Base-by-base conservation (phyloP, 2,329 filamentous ascomycete species). In the Exophiala spinifera region DNA sequence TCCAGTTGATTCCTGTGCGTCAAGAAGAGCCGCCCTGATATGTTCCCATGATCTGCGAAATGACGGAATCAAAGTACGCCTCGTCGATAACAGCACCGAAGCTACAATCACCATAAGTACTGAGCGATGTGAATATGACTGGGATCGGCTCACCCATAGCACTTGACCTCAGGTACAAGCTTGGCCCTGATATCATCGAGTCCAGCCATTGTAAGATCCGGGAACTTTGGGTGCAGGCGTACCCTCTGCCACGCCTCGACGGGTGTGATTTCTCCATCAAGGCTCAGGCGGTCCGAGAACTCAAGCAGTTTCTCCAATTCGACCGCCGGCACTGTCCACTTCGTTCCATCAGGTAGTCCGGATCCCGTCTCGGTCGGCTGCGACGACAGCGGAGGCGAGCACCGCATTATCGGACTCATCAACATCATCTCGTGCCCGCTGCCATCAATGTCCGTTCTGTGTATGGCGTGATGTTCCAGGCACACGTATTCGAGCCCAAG, bases 171-270 rank as follows among this genome's bases (percentile, higher is more conserved):
- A 2, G 67, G 63, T 5, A 65, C 46, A 31, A 74, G 50, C 2
- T 44, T 61, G 17, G 63, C 56, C 21, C 65, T 65, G 19, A 75
- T 56, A 1, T 36, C 53, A 8, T 61, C 53, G 4, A 74, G 53
- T 4, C 53, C 57, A 8, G 64, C 56, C 11, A 66, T 46, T 37
- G 69, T 64, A 3, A 74, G 52, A 1, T 57, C 61, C 1, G 63
- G 59, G 25, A 73, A 73, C 0, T 65, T 59, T 0, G 70, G 69
- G 47, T 67, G 66, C 3, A 54, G 47, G 4, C 67, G 67, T 17
- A 75, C 65, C 19, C 63, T 54, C 42, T 67, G 64, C 72, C 72
- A 74, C 1, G 69, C 70, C 50, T 74, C 70, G 7, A 72, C 64
- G 0, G 72, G 72, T 3, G 72, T 74, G 45, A 74, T 62, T 53